phyloP scores from a whole-genome alignment of 2,329 filamentous ascomycete species.

The Beauveria sp. region DNA sequence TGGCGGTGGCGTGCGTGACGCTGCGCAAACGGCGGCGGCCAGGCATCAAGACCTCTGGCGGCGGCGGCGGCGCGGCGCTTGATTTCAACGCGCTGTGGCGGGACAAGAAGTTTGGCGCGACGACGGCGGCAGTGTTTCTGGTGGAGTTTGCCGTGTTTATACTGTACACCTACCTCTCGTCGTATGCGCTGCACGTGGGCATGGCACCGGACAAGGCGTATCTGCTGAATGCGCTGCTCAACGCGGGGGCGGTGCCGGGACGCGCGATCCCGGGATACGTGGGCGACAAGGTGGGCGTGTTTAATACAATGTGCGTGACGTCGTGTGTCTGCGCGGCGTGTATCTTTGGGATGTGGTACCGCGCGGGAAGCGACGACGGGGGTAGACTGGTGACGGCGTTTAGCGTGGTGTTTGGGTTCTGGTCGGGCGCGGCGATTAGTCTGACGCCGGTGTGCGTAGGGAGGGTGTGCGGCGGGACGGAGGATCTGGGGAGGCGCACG shows the following conservation, averaged over 20 bases:
- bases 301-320: conserved; percentile 60
- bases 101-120: conserved; percentile 42
- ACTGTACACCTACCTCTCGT: conserved; percentile 61
- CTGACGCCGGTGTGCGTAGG: conserved; percentile 66
- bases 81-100: conserved; percentile 42
- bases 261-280: conserved; percentile 60
- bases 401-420: conserved; percentile 60
- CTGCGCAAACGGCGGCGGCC: conserved; percentile 37
- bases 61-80: conserved; percentile 34
- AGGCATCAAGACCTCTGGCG: conserved; percentile 18
- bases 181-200: conserved; percentile 51
- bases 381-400: conserved; percentile 51
- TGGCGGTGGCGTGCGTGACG: conserved; percentile 21
- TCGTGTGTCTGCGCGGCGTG: conserved; percentile 35
- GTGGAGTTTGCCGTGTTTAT: conserved; percentile 56
- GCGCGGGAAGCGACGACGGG: conserved; percentile 25
- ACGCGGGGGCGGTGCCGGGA: conserved; percentile 60
- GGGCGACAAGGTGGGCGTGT: conserved; percentile 60
- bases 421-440: conserved; percentile 60
- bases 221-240: conserved; percentile 62
- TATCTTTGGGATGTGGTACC: conserved; percentile 57
- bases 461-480: conserved; percentile 55
- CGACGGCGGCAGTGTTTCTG: conserved; percentile 48
- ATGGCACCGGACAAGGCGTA: conserved; percentile 51
- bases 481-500: conserved; percentile 62